Base-by-base conservation (phyloP, 345 rosid species). In the Lepidium aucheri region DNA sequence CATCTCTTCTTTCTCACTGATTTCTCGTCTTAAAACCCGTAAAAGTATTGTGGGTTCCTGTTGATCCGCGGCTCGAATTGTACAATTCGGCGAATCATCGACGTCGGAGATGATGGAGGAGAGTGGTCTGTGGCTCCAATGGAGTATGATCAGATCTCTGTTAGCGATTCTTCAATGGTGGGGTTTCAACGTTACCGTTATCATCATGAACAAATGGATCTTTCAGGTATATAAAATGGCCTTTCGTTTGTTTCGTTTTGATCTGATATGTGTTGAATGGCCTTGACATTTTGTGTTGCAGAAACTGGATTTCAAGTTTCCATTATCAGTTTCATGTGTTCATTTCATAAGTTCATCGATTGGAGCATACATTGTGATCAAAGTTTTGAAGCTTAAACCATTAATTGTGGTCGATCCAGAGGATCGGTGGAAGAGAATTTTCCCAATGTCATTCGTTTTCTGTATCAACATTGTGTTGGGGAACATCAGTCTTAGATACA, bases 161-260 rank as follows among this genome's bases (percentile, higher is more conserved):
- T 78, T 90, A 22, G 91, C 99, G 22, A 94, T 94, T 76, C 47
- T 88, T 53, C 99, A 94, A 18, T 94, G 99, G 99, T 90, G 97
- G 99, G 79, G 64, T 43, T 94, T 90, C 81, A 94, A 94, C 60
- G 99, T 94, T n/a, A 83, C 96, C 16, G 96, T 94, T 16, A 94
- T 94, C 80, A 85, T 94, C 84, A 88, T 81, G 81, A 94, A 94
- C 91, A 94, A 94, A 76, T 94, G 99, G 99, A 94, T 94, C 90
- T 94, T 94, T 53, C 97, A 94, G 99, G 99, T 91, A 18, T 9
- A 6, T 33, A 3, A 53, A 36, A 5, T 53, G 8, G 41, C 26
- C n/a, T 53, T 32, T 49, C 9, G 13, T 32, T 32, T 15, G 20
- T 22, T 38, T 9, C 13, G 16, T 15, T 13, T 18, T 63, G 30